Percentiles rank a stretch among this genome's conserved stretches.
phyloP scores from a whole-genome alignment of 2,329 filamentous ascomycete genomes.

The Fusarium coicis region DNA sequence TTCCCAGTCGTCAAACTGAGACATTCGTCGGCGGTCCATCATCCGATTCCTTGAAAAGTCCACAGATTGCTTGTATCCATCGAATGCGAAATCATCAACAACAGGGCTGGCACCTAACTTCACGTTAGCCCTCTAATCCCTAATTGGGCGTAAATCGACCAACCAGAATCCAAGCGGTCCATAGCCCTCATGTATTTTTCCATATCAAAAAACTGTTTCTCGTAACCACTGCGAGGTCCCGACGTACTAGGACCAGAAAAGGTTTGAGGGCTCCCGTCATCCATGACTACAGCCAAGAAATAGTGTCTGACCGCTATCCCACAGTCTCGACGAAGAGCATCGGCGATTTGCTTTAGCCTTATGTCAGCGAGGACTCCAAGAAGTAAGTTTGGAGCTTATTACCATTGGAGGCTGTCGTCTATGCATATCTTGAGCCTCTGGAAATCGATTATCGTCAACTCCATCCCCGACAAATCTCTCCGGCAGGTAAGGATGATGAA shows the following conservation, averaged over 20 bases:
- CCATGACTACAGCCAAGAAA: constrained; percentile 62
- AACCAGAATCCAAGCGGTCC: constrained; percentile 54
- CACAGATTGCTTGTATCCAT: constrained; percentile 42
- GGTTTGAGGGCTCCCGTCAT: constrained; percentile 58
- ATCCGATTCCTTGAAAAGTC: constrained; percentile 43
- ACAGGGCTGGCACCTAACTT: constrained; percentile 48
- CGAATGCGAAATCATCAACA: constrained; percentile 46
- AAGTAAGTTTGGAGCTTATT: constrained; percentile 15
- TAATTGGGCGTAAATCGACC: constrained; percentile 15
- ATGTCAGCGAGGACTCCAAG: constrained; percentile 19
- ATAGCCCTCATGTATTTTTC: constrained; percentile 55
- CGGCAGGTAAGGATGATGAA: constrained; percentile 45
- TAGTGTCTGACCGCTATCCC: constrained; percentile 62
- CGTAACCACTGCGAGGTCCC: constrained; percentile 51
- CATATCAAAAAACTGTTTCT: constrained; percentile 59
- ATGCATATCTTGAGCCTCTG: constrained; percentile 49
- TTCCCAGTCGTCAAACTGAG: constrained; percentile 49
- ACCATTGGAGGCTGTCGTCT: constrained; percentile 55
- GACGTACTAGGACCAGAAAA: constrained; percentile 57
- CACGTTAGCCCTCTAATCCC: constrained; percentile 16
- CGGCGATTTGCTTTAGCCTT: constrained; percentile 59
- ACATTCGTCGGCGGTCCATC: constrained; percentile 47
- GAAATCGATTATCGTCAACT: constrained; percentile 49
- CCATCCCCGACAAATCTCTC: constrained; percentile 47
- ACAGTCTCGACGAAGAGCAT: constrained; percentile 63